Evolutionary conservation across 2,329 filamentous ascomycete species (phyloP).

Genomic region (Curvularia spicifera): DNA sequence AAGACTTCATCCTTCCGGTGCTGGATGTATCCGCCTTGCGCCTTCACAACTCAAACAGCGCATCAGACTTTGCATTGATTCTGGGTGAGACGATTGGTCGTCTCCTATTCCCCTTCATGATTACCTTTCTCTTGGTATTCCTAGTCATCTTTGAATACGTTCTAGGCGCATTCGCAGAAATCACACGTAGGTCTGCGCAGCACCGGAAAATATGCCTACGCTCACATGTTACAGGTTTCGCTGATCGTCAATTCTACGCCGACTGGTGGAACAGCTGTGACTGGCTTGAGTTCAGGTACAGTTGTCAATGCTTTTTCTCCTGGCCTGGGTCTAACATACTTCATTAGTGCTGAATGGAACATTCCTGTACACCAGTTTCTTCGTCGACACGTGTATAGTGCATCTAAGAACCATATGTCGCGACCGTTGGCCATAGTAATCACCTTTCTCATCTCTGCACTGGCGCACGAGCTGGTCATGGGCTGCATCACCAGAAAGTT

Average conservation of each 20-base stretch:
- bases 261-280: slow-evolving; percentile 77
- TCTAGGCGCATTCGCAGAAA: slow-evolving; percentile 91
- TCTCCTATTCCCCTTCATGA: slow-evolving; percentile 96
- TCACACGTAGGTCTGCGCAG: slow-evolving; percentile 64
- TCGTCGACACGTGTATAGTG: slow-evolving; percentile 89
- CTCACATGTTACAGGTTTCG: slow-evolving; percentile 12
- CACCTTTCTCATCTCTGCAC: slow-evolving; percentile 87
- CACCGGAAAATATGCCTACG: not conserved
- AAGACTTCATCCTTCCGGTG: slow-evolving; percentile 94
- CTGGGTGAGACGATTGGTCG: slow-evolving; percentile 88
- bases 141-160: slow-evolving; percentile 98
- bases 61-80: slow-evolving; percentile 75
- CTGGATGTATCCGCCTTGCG: slow-evolving; percentile 72
- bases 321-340: not conserved
- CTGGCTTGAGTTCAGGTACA: slow-evolving; percentile 91
- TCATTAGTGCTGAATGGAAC: slow-evolving; percentile 54
- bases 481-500: slow-evolving; percentile 98
- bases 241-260: slow-evolving; percentile 14
- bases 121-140: slow-evolving; percentile 93
- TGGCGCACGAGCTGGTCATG: slow-evolving; percentile 96
- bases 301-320: not conserved
- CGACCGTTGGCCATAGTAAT: slow-evolving; percentile 80
- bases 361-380: slow-evolving; percentile 76
- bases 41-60: slow-evolving; percentile 56
- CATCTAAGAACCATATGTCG: slow-evolving; percentile 77